Conservation (phyloP, 202 grass and related monocot genomes). For the Panicum hallii region DNA sequence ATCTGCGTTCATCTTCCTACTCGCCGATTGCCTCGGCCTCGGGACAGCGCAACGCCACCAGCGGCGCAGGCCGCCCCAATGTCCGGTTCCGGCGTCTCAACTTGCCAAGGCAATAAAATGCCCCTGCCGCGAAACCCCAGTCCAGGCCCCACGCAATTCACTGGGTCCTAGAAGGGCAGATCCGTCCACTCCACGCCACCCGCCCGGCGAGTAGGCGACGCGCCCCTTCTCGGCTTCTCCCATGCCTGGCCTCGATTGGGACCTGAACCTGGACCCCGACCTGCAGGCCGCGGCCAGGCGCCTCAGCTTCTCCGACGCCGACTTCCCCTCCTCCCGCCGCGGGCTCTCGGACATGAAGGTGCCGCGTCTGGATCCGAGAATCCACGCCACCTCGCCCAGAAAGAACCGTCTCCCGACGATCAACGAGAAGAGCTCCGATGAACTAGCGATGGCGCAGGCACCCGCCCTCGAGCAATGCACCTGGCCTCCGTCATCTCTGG, state of each 20-base stretch:
- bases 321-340: not conserved
- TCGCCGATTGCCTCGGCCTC: not conserved
- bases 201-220: not conserved
- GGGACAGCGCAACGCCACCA: not conserved
- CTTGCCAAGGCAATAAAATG: conserved; percentile 28
- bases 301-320: conserved; percentile 49
- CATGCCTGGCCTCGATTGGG: conserved; percentile 27
- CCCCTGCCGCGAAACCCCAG: conserved; percentile 20
- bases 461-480: not conserved
- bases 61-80: not conserved
- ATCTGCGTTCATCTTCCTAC: not conserved
- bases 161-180: conserved; percentile 1
- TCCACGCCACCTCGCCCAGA: no score
- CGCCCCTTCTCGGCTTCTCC: not conserved
- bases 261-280: conserved; percentile 29
- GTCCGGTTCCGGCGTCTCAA: not conserved
- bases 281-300: conserved; percentile 22
- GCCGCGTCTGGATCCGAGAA: no score
- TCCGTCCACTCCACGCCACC: conserved; percentile 23
- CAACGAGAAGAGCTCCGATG: conserved; percentile 1
- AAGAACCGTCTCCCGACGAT: conserved; percentile 1
- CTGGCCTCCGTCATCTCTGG: not conserved
- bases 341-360: not conserved
- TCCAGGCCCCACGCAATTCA: not conserved
- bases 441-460: not conserved